These are phyloP conservation scores for Musa acuminata DNA, from an alignment of 176 grass and related monocot species.

Conservation along the genomic window DNA sequence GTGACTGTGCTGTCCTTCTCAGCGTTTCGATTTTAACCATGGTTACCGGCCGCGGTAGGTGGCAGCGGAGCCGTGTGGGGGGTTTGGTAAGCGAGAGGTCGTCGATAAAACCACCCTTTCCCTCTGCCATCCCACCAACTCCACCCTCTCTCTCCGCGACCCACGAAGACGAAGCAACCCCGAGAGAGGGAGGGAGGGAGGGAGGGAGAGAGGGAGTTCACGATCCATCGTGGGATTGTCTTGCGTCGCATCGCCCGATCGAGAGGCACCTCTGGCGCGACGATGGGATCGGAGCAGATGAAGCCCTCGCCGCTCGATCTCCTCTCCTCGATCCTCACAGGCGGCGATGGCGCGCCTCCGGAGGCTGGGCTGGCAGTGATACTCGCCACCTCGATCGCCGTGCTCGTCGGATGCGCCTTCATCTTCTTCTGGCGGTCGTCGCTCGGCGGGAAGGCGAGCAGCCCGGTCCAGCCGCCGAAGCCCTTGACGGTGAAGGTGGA, in stretches of 20 bases:
- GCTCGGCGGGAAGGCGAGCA: conserved; percentile 6
- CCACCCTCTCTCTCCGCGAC: neutral
- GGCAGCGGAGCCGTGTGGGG: neutral
- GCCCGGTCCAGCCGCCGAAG: neutral
- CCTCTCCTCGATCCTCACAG: conserved; percentile 51
- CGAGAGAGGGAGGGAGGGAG: too few species aligned
- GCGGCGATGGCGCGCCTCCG: neutral
- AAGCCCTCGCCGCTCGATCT: conserved; percentile 61
- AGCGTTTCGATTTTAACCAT: neutral
- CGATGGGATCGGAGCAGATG: conserved; percentile 43
- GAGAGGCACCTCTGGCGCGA: conserved; percentile 8
- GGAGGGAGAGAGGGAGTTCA: too few species aligned
- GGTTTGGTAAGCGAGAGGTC: neutral
- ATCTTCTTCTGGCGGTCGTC: conserved; percentile 49
- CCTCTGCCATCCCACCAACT: neutral
- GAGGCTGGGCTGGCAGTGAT: conserved; percentile 19
- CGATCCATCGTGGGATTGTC: neutral
- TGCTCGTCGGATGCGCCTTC: conserved; percentile 48
- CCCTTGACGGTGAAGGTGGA: conserved; percentile 26
- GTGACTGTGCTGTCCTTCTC: neutral
- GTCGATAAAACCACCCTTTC: neutral
- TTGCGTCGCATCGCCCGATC: neutral
- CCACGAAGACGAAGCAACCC: neutral
- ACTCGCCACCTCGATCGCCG: conserved; percentile 36
- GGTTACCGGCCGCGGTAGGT: neutral